Evolutionary conservation across 257 asterid genomes (phyloP), one percentile per base, ranked within the genome.

Genomic region (Coffea canephora): DNA sequence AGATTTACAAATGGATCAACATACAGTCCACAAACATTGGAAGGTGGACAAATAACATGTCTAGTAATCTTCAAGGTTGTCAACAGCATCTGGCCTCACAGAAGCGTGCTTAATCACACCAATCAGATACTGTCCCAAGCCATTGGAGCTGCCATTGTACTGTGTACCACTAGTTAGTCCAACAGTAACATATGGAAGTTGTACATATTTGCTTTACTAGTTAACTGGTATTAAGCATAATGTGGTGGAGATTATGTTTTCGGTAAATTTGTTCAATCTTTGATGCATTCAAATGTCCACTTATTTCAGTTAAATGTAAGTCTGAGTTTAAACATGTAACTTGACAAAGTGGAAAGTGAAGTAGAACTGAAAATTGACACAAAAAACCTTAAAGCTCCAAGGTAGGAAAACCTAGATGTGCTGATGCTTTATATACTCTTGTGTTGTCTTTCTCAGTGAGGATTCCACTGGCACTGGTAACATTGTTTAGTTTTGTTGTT

Each of bases 51-150:
- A 73, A 34, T 68, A 36, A 18, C 4, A 27, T 73, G 31, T 15
- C n/a, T n/a, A 16, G 4, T 52, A 6, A 11, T 73, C 27, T 0
- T 27, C 3, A 23, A 52, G 21, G 21, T 36, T 49, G n/a, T 46
- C 64, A 72, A 48, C 61, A 36, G 23, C 39, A 57, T 36, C 14
- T 34, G 39, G 49, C 69, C 34, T 57, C 43, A 8, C 10, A 25
- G 65, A 73, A 19, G 31, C 27, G 23, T 21, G 27, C 27, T 6
- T 39, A 9, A 19, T 18, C 71, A 74, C 25, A 6, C 11, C 25
- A 74, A 74, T 74, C 69, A 39, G 27, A 55, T 15, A 41, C 10
- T 75, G 54, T 75, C 57, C 78, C 78, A 75, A 25, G 78, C 78
- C 70, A 59, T 5, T 48, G 78, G 39, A 75, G 78, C 57, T 75